A percentile compares a stretch with the other conserved stretches of the same genome.
Evolutionary conservation across 2,329 filamentous ascomycete genomes (phyloP).

Genomic region (Colletotrichum sp.): DNA sequence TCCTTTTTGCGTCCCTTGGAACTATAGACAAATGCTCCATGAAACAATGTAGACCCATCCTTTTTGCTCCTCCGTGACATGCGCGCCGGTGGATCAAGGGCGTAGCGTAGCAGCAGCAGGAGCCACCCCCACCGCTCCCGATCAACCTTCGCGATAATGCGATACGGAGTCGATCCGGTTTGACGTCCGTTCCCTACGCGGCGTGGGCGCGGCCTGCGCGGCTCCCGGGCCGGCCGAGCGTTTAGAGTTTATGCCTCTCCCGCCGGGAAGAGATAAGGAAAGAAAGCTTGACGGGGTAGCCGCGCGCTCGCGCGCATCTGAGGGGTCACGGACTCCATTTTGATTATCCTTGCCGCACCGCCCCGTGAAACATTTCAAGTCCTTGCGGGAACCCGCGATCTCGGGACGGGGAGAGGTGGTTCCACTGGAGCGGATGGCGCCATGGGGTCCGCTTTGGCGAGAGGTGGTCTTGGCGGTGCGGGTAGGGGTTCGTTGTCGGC

Average conservation of each 20-base stretch:
- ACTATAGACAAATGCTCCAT: conserved; percentile 11
- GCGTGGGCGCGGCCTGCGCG: neutral
- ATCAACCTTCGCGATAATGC: neutral
- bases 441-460: neutral
- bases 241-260: neutral
- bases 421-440: neutral
- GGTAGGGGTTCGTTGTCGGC: neutral
- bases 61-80: neutral
- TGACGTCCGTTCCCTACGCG: neutral
- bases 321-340: neutral
- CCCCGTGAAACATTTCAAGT: neutral
- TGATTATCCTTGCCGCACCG: neutral
- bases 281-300: neutral
- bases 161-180: neutral
- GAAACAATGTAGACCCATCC: neutral
- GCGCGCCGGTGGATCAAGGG: neutral
- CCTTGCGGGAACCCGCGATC: neutral
- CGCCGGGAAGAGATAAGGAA: neutral
- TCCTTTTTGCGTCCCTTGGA: neutral
- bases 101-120: neutral
- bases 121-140: neutral
- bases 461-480: neutral
- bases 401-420: neutral
- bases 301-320: neutral
- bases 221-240: conserved; percentile 10